A percentile compares a stretch with the other conserved stretches of the same genome.
Conservation (phyloP, 805 yeast species). For the Yarrowia deformans region DNA sequence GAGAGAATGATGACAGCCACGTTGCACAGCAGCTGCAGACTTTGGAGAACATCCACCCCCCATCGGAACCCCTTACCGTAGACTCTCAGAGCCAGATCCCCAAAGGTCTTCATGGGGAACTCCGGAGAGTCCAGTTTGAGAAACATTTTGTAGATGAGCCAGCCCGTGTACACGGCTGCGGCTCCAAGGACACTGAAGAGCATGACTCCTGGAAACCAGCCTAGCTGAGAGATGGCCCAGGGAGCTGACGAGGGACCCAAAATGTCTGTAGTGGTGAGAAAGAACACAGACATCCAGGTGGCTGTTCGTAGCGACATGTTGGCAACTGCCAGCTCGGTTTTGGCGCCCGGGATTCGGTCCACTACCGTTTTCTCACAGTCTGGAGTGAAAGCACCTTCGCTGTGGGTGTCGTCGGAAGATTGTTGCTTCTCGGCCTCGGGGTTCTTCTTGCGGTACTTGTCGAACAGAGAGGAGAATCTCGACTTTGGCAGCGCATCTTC, state of each 20-base stretch:
- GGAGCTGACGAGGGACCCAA: background rate
- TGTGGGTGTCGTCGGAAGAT: background rate
- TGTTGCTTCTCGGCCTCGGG: background rate
- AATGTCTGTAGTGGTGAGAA: slow-evolving; percentile 9
- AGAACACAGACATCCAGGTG: slow-evolving; percentile 9
- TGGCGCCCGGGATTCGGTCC: slow-evolving; percentile 8
- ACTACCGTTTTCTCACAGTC: background rate
- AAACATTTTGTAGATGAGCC: slow-evolving; percentile 13
- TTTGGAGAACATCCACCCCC: slow-evolving; percentile 9
- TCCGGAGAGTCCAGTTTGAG: slow-evolving; percentile 7
- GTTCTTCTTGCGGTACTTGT: slow-evolving; percentile 15
- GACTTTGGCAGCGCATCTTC: slow-evolving; percentile 4
- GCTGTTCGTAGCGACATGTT: slow-evolving; percentile 8
- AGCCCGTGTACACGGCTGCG: background rate
- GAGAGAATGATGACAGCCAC: slow-evolving; percentile 9
- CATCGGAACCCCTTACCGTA: slow-evolving; percentile 12
- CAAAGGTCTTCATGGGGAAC: slow-evolving; percentile 13
- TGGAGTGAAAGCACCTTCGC: background rate
- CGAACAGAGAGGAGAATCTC: background rate
- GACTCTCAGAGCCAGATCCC: slow-evolving; percentile 8
- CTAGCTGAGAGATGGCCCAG: slow-evolving; percentile 4
- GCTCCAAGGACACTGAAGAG: slow-evolving; percentile 3
- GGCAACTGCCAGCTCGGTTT: slow-evolving; percentile 8
- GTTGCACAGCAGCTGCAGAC: slow-evolving; percentile 12
- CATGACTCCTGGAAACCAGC: slow-evolving; percentile 14